Base-by-base conservation (phyloP, 2,329 filamentous ascomycete species). In the Colletotrichum limetticola region DNA sequence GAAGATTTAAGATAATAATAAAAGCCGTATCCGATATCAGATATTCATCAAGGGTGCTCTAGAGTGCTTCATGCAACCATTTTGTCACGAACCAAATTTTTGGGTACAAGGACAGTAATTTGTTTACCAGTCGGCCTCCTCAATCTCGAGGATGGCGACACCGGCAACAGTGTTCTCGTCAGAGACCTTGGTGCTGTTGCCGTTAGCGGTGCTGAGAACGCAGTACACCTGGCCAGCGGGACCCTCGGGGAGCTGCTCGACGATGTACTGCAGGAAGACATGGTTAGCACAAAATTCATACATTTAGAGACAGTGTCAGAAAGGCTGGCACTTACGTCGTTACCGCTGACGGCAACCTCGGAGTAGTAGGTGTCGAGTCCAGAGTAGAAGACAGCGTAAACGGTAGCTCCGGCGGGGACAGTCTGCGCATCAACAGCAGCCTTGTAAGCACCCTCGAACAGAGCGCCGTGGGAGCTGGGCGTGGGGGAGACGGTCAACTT, bases 161-260 rank as follows among this genome's bases (percentile, higher is more conserved):
- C 82, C 82, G 46, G 81, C 82, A 56, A 82, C 79, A 57, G 81
- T 81, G 59, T 82, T 84, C 63, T 80, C 82, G 60, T 84, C 82
- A 26, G 76, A 75, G 12, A 82, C 80, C 61, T 74, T 77, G 22
- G 56, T 67, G 3, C 61, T 67, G 19, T 76, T 67, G 12, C 81
- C 81, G 64, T 83, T 80, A 63, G 82, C 82, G 32, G 81, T 80
- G 58, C 77, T 81, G 9, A 85, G 79, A 24, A 84, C 80, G n/a
- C 82, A 78, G 59, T 84, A 85, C 12, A 82, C 81, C 80, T 84
- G 83, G 19, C 83, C 83, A n/a, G 75, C 76, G 30, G 79, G 79
- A 8, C 78, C 80, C n/a, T 75, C 14, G 3, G 80, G 80, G 8
- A 80, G 75, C 57, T 72, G 63, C 19, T 76, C 75, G 3, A 74